Conservation (phyloP, 2,329 filamentous ascomycete genomes). For the Zymoseptoria passerinii region DNA sequence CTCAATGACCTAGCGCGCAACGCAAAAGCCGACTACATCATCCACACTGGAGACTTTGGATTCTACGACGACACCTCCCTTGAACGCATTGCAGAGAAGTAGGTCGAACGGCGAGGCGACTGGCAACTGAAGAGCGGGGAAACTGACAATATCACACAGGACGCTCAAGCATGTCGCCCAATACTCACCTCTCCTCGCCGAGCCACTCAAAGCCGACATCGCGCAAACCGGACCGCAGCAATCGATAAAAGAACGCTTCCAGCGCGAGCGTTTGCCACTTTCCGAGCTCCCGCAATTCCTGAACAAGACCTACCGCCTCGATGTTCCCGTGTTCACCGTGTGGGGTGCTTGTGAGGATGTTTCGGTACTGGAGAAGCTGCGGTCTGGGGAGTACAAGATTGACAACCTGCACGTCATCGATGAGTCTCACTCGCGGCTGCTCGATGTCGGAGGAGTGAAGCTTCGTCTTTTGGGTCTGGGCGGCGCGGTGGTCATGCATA, state of each 20-base stretch:
- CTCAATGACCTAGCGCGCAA: conserved; percentile 94
- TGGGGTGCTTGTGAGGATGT: conserved; percentile 99
- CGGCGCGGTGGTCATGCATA: conserved; percentile 98
- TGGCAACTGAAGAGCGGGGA: not conserved
- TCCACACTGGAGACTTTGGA: conserved; percentile 97
- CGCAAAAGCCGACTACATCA: conserved; percentile 91
- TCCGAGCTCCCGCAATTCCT: conserved; percentile 88
- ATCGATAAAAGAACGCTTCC: conserved; percentile 74
- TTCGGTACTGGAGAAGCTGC: conserved; percentile 91
- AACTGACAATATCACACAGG: conserved; percentile 41
- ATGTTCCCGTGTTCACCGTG: conserved; percentile 95
- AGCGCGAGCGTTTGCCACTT: conserved; percentile 72
- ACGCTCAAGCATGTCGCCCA: conserved; percentile 97
- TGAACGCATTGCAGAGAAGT: conserved; percentile 98
- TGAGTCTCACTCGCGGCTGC: conserved; percentile 87
- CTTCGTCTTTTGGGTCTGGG: conserved; percentile 86
- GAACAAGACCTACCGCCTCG: conserved; percentile 78
- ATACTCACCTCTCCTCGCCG: conserved; percentile 88
- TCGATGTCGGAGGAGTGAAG: conserved; percentile 94
- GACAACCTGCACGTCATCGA: conserved; percentile 97
- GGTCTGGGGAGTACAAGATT: conserved; percentile 96
- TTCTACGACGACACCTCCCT: conserved; percentile 97
- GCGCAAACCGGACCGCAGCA: conserved; percentile 59
- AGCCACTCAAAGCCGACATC: conserved; percentile 59
- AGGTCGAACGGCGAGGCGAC: conserved; percentile 32